Conservation (phyloP, 1,284 basidiomycete genomes). For the Agaricales sp. region DNA sequence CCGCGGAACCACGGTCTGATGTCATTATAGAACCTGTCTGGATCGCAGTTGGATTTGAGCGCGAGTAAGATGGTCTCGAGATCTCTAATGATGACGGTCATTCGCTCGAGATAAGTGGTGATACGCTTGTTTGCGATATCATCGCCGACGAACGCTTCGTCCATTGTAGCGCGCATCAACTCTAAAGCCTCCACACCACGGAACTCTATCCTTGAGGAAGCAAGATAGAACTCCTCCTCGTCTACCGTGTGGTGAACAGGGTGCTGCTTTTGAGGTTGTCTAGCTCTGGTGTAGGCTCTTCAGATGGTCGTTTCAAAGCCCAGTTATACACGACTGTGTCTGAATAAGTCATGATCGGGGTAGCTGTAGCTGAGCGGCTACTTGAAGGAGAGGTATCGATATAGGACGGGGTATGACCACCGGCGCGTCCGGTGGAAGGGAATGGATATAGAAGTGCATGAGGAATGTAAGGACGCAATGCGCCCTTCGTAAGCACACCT, state of each 20-base stretch:
- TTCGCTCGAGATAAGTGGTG: conserved; percentile 55
- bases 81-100: conserved; percentile 60
- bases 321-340: conserved; percentile 95
- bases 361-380: conserved; percentile 69
- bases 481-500: conserved; percentile 67
- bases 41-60: conserved; percentile 69
- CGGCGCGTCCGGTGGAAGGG: conserved; percentile 41
- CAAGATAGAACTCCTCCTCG: conserved; percentile 85
- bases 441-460: conserved; percentile 85
- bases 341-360: conserved; percentile 92
- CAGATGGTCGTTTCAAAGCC: conserved; percentile 29
- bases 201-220: conserved; percentile 86
- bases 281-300: conserved; percentile 22
- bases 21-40: conserved; percentile 73
- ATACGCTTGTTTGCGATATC: conserved; percentile 66
- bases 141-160: conserved; percentile 89
- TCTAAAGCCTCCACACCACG: conserved; percentile 80
- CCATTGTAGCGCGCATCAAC: conserved; percentile 83
- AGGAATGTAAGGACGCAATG: conserved; percentile 82
- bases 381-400: conserved; percentile 70
- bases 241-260: conserved; percentile 76
- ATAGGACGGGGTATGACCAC: conserved; percentile 64
- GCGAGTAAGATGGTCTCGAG: conserved; percentile 50
- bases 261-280: conserved; percentile 56
- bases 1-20: conserved; percentile 93